Percentiles rank a stretch among this genome's conserved stretches.
Evolutionary conservation across 2,329 filamentous ascomycete genomes (phyloP).

Genomic region (Phyllosticta ampelicida): DNA sequence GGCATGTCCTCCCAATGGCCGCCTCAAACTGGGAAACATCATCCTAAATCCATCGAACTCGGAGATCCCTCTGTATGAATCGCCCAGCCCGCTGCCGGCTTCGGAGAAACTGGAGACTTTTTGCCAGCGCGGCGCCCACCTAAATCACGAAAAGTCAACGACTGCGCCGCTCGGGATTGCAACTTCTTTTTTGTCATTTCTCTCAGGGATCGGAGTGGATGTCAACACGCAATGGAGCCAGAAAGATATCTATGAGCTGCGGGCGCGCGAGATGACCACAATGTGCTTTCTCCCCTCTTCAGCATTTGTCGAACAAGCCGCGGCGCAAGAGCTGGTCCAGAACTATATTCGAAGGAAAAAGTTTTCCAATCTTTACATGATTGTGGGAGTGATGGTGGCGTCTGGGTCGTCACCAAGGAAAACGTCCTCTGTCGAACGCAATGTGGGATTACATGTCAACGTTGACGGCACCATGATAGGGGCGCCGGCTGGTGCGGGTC

Average conservation of each 20-base stretch:
- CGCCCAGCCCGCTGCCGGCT: background rate
- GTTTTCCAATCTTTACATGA: conserved; percentile 2
- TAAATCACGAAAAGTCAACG: background rate
- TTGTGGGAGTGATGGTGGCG: conserved; percentile 1
- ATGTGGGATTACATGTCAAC: background rate
- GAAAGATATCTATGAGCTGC: background rate
- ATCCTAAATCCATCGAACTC: background rate
- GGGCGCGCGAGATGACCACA: conserved; percentile 2
- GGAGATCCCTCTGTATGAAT: background rate
- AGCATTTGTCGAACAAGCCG: background rate
- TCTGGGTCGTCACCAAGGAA: background rate
- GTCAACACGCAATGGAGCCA: background rate
- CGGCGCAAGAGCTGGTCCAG: background rate
- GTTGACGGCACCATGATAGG: background rate
- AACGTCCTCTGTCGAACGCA: background rate
- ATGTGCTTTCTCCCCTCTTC: background rate
- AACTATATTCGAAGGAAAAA: background rate
- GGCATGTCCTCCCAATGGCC: background rate
- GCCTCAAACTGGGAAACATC: background rate
- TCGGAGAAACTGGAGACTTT: background rate
- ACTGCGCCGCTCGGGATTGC: conserved; percentile 2
- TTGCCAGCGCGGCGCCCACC: background rate
- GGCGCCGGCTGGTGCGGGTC: background rate
- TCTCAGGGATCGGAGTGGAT: conserved; percentile 1
- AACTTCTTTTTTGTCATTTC: conserved; percentile 1